Evolutionary conservation across 345 rosid genomes (phyloP).

Genomic region (Citrus australasica): DNA sequence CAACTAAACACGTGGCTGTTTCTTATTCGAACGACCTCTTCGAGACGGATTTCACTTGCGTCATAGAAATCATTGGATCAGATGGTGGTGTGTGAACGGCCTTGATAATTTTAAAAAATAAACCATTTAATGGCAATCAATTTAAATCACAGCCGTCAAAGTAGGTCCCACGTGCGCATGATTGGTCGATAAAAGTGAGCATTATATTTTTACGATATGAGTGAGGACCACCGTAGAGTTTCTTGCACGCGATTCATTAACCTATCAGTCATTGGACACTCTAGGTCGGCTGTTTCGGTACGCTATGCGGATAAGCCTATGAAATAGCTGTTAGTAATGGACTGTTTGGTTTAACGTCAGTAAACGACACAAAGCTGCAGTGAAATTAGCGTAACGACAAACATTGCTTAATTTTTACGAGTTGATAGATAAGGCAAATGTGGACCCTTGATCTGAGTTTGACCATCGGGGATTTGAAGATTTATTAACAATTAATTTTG

Average conservation of each 20-base stretch:
- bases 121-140: no score
- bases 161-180: background rate
- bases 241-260: conserved; percentile 11
- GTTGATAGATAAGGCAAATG: background rate
- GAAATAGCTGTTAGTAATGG: background rate
- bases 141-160: conserved; percentile 14
- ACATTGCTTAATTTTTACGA: background rate
- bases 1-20: background rate
- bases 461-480: no score
- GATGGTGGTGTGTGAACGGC: background rate
- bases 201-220: background rate
- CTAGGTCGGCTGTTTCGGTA: conserved; percentile 9
- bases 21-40: background rate
- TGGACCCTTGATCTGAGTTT: background rate
- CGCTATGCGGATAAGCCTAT: background rate
- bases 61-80: background rate
- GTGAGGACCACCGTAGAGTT: conserved; percentile 5
- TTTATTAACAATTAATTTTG: no score
- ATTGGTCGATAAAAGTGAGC: background rate
- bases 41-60: background rate
- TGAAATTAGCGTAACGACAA: background rate
- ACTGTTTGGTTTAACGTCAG: background rate
- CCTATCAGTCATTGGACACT: background rate
- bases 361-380: background rate
- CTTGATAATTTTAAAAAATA: background rate